Conservation (phyloP, 164 flowering plant species). For the Warburgia ugandensis region DNA sequence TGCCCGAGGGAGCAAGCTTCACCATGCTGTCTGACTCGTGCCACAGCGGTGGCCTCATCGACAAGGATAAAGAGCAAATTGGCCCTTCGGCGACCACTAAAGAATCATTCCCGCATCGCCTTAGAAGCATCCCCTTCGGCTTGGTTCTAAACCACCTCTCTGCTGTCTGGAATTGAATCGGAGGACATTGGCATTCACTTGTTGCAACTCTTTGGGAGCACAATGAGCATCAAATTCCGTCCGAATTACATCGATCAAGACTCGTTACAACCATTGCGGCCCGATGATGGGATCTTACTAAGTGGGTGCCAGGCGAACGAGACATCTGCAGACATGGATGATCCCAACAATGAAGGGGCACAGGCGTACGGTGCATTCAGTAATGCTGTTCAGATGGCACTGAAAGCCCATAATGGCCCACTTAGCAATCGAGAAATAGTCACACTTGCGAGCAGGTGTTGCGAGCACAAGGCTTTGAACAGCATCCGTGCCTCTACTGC, state of each 20-base stretch:
- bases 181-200: constrained; percentile 43
- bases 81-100: constrained; percentile 32
- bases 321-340: constrained; percentile 61
- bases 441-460: constrained; percentile 37
- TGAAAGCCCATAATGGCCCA: constrained; percentile 24
- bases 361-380: constrained; percentile 75
- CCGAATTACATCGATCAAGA: constrained; percentile 5
- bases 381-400: constrained; percentile 47
- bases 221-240: constrained; percentile 41
- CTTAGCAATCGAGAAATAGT: constrained; percentile 50
- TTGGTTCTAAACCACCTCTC: constrained; percentile 34
- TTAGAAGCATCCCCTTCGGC: constrained; percentile 38
- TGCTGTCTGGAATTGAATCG: constrained; percentile 32
- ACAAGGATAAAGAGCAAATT: constrained; percentile 72
- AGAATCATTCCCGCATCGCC: not conserved
- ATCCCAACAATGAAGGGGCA: constrained; percentile 16
- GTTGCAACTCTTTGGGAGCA: constrained; percentile 33
- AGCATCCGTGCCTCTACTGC: constrained; percentile 79
- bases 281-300: constrained; percentile 57
- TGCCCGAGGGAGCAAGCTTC: constrained; percentile 58
- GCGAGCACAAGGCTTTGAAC: constrained; percentile 24
- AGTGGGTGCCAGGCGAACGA: constrained; percentile 77
- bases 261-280: constrained; percentile 8
- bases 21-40: constrained; percentile 80
- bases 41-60: constrained; percentile 84